Conservation (phyloP, 2,329 filamentous ascomycete genomes). For the Xylariales sp. region DNA sequence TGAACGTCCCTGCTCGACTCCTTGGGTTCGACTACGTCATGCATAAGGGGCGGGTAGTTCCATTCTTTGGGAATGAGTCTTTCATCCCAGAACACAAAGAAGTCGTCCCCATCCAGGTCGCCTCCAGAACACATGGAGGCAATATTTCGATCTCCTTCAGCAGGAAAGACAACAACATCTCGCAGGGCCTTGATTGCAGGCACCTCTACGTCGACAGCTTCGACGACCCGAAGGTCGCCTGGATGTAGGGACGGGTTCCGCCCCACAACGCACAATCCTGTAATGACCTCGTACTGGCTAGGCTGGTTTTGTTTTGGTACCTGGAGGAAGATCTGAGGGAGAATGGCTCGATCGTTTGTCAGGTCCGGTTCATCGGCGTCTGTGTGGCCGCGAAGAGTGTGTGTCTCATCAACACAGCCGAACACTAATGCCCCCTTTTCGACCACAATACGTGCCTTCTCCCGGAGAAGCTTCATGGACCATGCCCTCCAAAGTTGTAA, state of each 20-base stretch:
- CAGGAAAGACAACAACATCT: slow-evolving; percentile 84
- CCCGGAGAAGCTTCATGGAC: slow-evolving; percentile 85
- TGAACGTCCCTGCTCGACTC: slow-evolving; percentile 59
- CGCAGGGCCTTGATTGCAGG: slow-evolving; percentile 69
- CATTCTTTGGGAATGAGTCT: slow-evolving; percentile 65
- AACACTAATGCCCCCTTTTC: slow-evolving; percentile 82
- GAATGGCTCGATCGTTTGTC: slow-evolving; percentile 40
- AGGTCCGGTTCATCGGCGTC: slow-evolving; percentile 35
- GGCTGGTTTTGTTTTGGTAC: slow-evolving; percentile 56
- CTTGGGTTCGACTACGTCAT: slow-evolving; percentile 52
- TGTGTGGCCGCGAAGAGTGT: slow-evolving; percentile 66
- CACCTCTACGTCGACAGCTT: slow-evolving; percentile 77
- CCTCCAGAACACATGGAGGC: slow-evolving; percentile 95
- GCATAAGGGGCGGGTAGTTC: slow-evolving; percentile 76
- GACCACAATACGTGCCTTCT: slow-evolving; percentile 82
- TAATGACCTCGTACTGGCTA: slow-evolving; percentile 58
- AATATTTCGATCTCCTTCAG: slow-evolving; percentile 76
- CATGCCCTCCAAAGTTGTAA: slow-evolving; percentile 82
- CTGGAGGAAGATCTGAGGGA: slow-evolving; percentile 89
- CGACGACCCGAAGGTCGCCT: slow-evolving; percentile 84
- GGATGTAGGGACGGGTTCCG: slow-evolving; percentile 93
- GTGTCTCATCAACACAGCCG: slow-evolving; percentile 83
- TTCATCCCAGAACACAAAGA: slow-evolving; percentile 86
- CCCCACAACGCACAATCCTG: slow-evolving; percentile 76
- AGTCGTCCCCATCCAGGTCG: slow-evolving; percentile 94